Base-by-base conservation (phyloP, 495 filamentous ascomycete genomes). In the Aspergillus ostianus region DNA sequence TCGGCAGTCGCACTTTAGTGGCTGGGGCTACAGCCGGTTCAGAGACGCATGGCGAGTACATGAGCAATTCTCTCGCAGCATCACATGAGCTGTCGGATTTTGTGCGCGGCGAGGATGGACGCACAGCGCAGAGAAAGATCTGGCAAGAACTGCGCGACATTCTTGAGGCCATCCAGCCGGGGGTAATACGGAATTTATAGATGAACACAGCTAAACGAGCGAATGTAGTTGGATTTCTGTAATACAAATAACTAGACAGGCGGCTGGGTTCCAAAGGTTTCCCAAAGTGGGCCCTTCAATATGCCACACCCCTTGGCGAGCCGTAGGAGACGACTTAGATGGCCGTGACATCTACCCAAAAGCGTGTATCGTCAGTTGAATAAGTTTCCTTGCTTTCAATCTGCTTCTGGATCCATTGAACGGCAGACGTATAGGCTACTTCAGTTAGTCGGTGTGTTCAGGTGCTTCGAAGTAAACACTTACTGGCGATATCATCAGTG, bases 61-160 rank as follows among this genome's bases (percentile, higher is more conserved):
- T 84, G 63, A 55, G 50, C 1, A 71, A 73, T 63, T 69, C 72
- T 8, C 12, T 55, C 5, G 67, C 75, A 2, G 59, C 61, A 0
- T 67, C 65, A 19, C 60, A 60, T 30, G 59, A 26, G 27, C 53
- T 64, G 59, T 78, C 70, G 2, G 44, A 69, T 27, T 68, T 78
- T 55, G 78, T 81, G 6, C 67, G 56, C 15, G 76, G 73, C 53
- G 61, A 68, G 1, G 69, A 81, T 23, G 76, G 74, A 5, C 44
- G 55, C 6, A 52, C 77, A 53, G 76, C 77, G 44, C 75, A 85
- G 52, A 70, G 76, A 65, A 74, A 71, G 66, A 71, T 88, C 8
- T 82, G 84, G 75, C 58, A 59, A n/a, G 82, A 88, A 69, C 29
- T 86, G 9, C 67, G 68, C 17, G 60, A 57, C 21, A 81, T 85